These are phyloP conservation scores for Aspergillus sp. DNA, from an alignment of 2,329 filamentous ascomycete genomes.

Conservation along the genomic window DNA sequence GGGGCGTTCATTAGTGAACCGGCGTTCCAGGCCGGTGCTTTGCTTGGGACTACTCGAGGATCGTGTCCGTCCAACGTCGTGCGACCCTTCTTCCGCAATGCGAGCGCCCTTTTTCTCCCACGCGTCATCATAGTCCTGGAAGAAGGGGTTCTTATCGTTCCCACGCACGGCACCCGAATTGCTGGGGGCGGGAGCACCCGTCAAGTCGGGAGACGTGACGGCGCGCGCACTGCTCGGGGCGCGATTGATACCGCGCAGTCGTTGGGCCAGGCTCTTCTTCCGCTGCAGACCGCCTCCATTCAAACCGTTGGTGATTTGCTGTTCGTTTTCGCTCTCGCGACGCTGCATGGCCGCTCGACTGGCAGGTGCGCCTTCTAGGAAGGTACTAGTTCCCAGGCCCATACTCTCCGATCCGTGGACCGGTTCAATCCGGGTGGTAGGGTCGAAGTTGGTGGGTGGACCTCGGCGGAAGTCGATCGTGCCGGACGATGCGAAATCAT, in stretches of 20 bases:
- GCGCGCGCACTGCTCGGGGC: constrained; percentile 61
- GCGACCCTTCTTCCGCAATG: constrained; percentile 54
- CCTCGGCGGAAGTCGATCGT: constrained; percentile 31
- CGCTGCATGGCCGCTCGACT: constrained; percentile 75
- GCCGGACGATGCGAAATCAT: constrained; percentile 65
- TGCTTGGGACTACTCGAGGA: constrained; percentile 62
- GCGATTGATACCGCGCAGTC: constrained; percentile 79
- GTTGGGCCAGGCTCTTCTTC: constrained; percentile 93
- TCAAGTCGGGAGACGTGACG: constrained; percentile 54
- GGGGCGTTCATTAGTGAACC: constrained; percentile 58
- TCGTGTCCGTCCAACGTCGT: constrained; percentile 36
- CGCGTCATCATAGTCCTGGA: constrained; percentile 71
- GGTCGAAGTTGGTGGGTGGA: constrained; percentile 59
- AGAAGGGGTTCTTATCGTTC: constrained; percentile 73
- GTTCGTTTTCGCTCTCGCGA: constrained; percentile 66
- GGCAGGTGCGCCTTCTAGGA: constrained; percentile 89
- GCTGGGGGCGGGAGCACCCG: constrained; percentile 30
- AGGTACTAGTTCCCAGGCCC: constrained; percentile 90
- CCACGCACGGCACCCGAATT: constrained; percentile 32
- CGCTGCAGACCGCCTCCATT: constrained; percentile 65
- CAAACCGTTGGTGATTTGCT: constrained; percentile 34
- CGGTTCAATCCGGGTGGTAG: constrained; percentile 64
- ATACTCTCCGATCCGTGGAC: constrained; percentile 81
- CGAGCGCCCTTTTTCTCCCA: constrained; percentile 64
- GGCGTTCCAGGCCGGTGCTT: constrained; percentile 57